Evolutionary conservation across 2,329 filamentous ascomycete genomes (phyloP).

Genomic region (Fusarium buharicum): DNA sequence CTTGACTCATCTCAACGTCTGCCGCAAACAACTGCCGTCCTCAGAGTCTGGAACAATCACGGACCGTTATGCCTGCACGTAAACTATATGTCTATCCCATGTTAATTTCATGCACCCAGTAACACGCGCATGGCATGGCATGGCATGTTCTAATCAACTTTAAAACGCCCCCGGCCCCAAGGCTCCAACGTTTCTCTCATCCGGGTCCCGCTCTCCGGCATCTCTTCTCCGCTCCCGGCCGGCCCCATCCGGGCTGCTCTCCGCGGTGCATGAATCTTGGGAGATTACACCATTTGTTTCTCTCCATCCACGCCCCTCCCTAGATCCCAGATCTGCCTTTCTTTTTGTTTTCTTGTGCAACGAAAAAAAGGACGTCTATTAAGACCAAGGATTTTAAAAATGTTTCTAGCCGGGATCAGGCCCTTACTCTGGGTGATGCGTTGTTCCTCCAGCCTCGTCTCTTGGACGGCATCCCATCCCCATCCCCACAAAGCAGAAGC

Average conservation of each 20-base stretch:
- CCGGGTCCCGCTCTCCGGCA: conserved; percentile 24
- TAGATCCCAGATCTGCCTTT: conserved; percentile 16
- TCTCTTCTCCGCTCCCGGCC: conserved; percentile 19
- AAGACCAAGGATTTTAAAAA: conserved; percentile 18
- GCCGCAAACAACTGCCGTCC: conserved; percentile 25
- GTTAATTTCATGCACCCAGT: background rate
- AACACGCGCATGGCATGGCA: background rate
- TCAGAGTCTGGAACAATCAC: conserved; percentile 7
- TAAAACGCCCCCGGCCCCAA: conserved; percentile 3
- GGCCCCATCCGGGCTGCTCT: conserved; percentile 34
- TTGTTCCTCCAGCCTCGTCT: conserved; percentile 32
- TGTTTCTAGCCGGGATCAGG: conserved; percentile 14
- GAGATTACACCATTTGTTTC: conserved; percentile 40
- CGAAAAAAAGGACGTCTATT: conserved; percentile 5
- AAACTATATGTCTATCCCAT: background rate
- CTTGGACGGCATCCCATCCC: background rate
- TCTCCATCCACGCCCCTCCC: conserved; percentile 7
- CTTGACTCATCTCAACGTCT: conserved; percentile 3
- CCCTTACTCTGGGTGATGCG: conserved; percentile 27
- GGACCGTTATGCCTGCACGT: conserved; percentile 3
- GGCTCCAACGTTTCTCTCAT: conserved; percentile 18
- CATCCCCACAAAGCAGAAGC: conserved; percentile 8
- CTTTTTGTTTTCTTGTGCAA: conserved; percentile 6
- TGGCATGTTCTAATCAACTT: conserved; percentile 7
- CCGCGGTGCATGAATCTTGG: conserved; percentile 44